Evolutionary conservation across 1,284 basidiomycete genomes (phyloP).

Genomic region (Pascua sp.): DNA sequence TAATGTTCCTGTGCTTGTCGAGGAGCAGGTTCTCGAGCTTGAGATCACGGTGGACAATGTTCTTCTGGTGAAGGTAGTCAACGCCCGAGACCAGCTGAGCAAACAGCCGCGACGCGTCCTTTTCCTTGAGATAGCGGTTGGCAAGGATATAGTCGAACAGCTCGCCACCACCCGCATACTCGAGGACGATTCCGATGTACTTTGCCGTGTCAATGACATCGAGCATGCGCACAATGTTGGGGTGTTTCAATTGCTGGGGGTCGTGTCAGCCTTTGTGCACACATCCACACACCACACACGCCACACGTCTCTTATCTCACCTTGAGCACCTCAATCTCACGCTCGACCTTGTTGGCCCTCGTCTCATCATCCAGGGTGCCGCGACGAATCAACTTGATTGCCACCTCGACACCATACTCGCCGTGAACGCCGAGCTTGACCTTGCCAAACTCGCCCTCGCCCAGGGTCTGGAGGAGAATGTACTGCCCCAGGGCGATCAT

Average conservation of each 20-base stretch:
- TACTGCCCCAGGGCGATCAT: constrained; percentile 94
- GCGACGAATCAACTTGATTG: constrained; percentile 93
- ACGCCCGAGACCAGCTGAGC: constrained; percentile 98
- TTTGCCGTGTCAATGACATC: constrained; percentile 99
- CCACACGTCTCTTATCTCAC: constrained; percentile 54
- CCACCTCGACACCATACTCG: constrained; percentile 97
- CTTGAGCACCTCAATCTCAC: constrained; percentile 95
- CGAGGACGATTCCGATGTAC: constrained; percentile 98
- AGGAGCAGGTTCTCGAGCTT: constrained; percentile 98
- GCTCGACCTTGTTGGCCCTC: constrained; percentile 90
- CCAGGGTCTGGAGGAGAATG: constrained; percentile 87
- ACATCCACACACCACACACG: neutral
- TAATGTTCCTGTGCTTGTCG: constrained; percentile 95
- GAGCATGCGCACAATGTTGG: constrained; percentile 96
- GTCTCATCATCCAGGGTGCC: constrained; percentile 85
- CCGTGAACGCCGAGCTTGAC: constrained; percentile 95
- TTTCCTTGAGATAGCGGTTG: constrained; percentile 92
- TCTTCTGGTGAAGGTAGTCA: constrained; percentile 98
- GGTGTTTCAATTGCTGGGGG: constrained; percentile 81
- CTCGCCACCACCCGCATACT: constrained; percentile 93
- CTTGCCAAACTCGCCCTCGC: constrained; percentile 99
- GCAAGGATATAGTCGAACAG: constrained; percentile 99
- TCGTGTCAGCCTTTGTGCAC: constrained; percentile 12
- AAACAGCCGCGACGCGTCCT: constrained; percentile 92
- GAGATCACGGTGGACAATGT: constrained; percentile 98